Conservation (phyloP, 176 grass and related monocot species). For the Microstegium vimineum region DNA sequence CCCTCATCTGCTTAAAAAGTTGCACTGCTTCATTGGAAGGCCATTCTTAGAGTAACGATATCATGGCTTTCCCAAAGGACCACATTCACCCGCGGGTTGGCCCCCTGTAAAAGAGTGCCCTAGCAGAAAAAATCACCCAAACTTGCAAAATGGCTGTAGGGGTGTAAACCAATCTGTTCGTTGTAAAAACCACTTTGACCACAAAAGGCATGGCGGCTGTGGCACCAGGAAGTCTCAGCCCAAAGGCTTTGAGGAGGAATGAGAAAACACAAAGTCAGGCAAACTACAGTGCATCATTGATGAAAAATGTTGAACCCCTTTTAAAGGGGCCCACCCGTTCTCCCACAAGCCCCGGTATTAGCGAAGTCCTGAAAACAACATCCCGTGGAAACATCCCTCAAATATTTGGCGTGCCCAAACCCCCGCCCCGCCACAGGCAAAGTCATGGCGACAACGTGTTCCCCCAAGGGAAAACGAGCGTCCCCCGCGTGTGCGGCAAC, state of each 20-base stretch:
- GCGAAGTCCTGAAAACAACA: conserved; percentile 63
- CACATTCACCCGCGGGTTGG: conserved; percentile 28
- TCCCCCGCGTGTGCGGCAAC: conserved; percentile 10
- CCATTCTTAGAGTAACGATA: conserved; percentile 78
- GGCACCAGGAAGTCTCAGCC: conserved; percentile 44
- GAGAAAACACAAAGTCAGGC: conserved; percentile 47
- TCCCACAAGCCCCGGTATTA: conserved; percentile 53
- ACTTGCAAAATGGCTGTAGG: conserved; percentile 64
- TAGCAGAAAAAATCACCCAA: conserved; percentile 36
- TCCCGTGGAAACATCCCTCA: conserved; percentile 38
- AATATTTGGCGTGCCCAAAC: conserved; percentile 34
- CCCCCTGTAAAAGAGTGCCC: conserved; percentile 45
- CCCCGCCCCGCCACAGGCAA: conserved; percentile 22
- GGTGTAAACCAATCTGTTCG: conserved; percentile 52
- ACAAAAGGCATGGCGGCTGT: conserved; percentile 41
- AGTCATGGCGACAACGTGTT: conserved; percentile 54
- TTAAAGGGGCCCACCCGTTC: conserved; percentile 38
- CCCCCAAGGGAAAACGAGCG: conserved; percentile 44
- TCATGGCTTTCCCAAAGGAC: conserved; percentile 82
- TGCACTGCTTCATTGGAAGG: conserved; percentile 49
- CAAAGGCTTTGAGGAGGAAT: conserved; percentile 63
- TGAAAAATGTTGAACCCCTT: conserved; percentile 35
- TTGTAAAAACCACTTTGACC: conserved; percentile 45
- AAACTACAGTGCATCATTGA: conserved; percentile 36
- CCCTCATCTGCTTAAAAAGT: conserved; percentile 52